A percentile compares a stretch with the other conserved stretches of the same genome.
Conservation (phyloP, 1,139 yeast genomes). For the Taphrina communis region DNA sequence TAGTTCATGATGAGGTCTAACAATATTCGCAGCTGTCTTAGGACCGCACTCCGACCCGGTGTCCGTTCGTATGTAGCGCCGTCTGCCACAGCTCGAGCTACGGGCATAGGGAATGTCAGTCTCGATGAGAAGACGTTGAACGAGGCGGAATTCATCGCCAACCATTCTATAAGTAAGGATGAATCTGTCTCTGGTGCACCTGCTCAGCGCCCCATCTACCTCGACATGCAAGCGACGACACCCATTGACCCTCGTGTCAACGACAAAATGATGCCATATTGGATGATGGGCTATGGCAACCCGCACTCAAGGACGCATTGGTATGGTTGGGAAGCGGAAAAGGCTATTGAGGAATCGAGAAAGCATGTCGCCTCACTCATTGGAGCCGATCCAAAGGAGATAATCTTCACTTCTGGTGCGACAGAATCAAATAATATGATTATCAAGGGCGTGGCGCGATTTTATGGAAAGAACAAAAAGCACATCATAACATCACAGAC, state of each 20-base stretch:
- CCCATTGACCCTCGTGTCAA: constrained; percentile 97
- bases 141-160: constrained; percentile 37
- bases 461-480: constrained; percentile 84
- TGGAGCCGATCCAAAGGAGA: constrained; percentile 94
- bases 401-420: constrained; percentile 96
- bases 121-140: constrained; percentile 22
- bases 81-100: constrained; percentile 22
- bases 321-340: constrained; percentile 99
- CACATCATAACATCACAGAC: constrained; percentile 96
- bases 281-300: constrained; percentile 93
- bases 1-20: constrained; percentile 14
- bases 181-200: constrained; percentile 30
- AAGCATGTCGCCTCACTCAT: constrained; percentile 79
- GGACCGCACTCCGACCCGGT: constrained; percentile 1
- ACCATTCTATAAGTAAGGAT: constrained; percentile 23
- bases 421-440: constrained; percentile 96
- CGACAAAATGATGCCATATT: constrained; percentile 89
- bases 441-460: constrained; percentile 92
- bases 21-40: constrained; percentile 14
- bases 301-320: constrained; percentile 97
- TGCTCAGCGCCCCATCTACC: constrained; percentile 76
- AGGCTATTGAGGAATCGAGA: constrained; percentile 87
- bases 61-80: constrained; percentile 27
- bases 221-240: constrained; percentile 97
- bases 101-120: constrained; percentile 24